Evolutionary conservation across 169 alveolate genomes (phyloP), one percentile per base, ranked within the genome.

Genomic region (Plasmodium gallinaceum): DNA sequence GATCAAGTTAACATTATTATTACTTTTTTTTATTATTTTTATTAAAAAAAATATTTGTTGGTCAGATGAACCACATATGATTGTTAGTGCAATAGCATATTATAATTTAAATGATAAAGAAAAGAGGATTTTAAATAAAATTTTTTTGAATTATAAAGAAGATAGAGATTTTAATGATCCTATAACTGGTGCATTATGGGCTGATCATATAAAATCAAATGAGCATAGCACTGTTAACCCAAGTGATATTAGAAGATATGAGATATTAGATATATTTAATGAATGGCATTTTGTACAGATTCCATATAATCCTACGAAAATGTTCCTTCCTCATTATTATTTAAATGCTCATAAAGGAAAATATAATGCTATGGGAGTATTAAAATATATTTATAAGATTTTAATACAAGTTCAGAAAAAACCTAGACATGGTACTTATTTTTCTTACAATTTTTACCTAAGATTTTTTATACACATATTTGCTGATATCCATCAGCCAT

Each of bases 401-500:
- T 32, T 74, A 65, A 24, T 58, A 6, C 60, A 48, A 9, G 58
- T 74, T 58, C 32, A 45, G 18, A 60, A 60, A 51, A 60, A 60
- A 10, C 12, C 58, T 32, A 8, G 20, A 9, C 7, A 57, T 20
- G 85, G 91, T 45, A 60, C 65, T 18, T 92, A 71, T 57, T 60
- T 78, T 57, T 74, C 92, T 0, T 58, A 74, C 18, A 88, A 88
- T 48, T 64, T 88, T 37, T 78, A 91, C 61, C 62, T 95, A 68
- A 92, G 96, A 45, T 87, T 93, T 60, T 86, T 96, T 24, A 88
- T 96, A 9, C 98, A 96, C 90, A 48, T 94, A 48, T 93, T 93
- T 78, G 97, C 96, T 14, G 98, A 96, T 85, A 62, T 94, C 1
- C 98, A 96, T 83, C 94, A 96, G 66, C 98, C 98, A 37, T 76